These are phyloP conservation scores for Mortierella sp. DNA, from an alignment of 371 early-diverging fungal genomes.

Conservation along the genomic window DNA sequence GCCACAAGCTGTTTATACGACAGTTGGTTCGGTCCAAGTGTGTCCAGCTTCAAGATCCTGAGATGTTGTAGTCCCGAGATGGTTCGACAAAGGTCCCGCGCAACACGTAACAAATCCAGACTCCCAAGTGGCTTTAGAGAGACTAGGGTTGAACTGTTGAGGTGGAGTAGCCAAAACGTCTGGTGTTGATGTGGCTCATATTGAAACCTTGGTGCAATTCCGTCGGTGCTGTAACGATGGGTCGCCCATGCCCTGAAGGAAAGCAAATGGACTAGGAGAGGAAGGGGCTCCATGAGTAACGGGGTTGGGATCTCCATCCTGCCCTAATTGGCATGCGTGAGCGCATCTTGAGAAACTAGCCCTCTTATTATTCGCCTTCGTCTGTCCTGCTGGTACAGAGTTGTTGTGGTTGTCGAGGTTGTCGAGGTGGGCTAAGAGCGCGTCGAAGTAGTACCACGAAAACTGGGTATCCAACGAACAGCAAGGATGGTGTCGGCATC, in stretches of 20 bases:
- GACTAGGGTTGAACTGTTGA: slow-evolving; percentile 5
- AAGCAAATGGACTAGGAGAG: neutral
- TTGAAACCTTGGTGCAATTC: neutral
- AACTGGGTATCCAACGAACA: neutral
- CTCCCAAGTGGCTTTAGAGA: neutral
- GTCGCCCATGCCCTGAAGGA: neutral
- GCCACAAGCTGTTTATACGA: neutral
- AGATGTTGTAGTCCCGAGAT: neutral
- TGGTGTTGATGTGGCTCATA: neutral
- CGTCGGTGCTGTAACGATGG: too few relatives aligned
- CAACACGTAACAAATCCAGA: neutral
- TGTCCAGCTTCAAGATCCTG: neutral
- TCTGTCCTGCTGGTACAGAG: neutral
- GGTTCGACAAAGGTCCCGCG: neutral
- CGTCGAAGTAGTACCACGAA: neutral
- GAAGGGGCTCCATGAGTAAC: neutral
- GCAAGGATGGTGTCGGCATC: neutral
- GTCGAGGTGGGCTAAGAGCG: neutral
- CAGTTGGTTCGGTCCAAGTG: neutral
- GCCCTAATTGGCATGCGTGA: neutral
- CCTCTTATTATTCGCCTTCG: neutral
- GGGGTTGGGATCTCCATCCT: neutral
- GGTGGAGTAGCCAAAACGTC: neutral
- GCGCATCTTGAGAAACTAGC: neutral
- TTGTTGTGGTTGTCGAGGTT: too few relatives aligned